Base-by-base conservation (phyloP, 2,329 filamentous ascomycete species). In the Neonectria hederae region DNA sequence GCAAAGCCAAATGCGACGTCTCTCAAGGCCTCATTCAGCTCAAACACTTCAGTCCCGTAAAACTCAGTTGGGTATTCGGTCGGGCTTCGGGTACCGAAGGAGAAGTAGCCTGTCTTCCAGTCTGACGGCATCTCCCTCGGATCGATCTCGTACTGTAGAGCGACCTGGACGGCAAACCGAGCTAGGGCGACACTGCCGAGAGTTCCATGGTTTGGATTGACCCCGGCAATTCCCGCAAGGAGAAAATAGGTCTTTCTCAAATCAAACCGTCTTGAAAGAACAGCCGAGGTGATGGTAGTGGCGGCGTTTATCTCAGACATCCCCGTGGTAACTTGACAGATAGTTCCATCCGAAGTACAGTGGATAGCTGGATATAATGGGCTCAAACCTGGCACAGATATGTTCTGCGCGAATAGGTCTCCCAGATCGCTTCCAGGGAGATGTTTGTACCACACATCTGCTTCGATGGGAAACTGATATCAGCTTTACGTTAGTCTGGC, bases 281-380 rank as follows among this genome's bases (percentile, higher is more conserved):
- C 11, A 13, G 67, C 13, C 9, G 57, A 54, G 11, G 51, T 59
- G 38, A 67, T 38, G 9, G 66, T 63, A 3, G 59, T 57, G 17
- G 65, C 66, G 13, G 66, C 66, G 54, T 69, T 69, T 51, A 69
- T 69, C 32, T 67, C 65, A 21, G 59, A 58, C 56, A 60, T 62
- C 30, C 53, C 64, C 28, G 64, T 66, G 17, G 56, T 64, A 13
- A 66, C 56, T 40, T 66, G 64, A 56, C 64, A 66, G 40, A 66
- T 54, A 8, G 49, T 24, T 7, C 56, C 55, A 51, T 59, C 56
- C 5, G 60, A 19, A 7, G 64, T 66, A 32, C 64, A 66, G 26
- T 66, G 60, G 19, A 60, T 17, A 24, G 10, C 7, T n/a, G 64
- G 64, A 21, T 59, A 66, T 21, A 56, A 53, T 26, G 60, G 60